Evolutionary conservation across 441 rosid genomes (phyloP), one percentile per base, ranked within the genome.

Genomic region (Euphorbia schlechtendalii): DNA sequence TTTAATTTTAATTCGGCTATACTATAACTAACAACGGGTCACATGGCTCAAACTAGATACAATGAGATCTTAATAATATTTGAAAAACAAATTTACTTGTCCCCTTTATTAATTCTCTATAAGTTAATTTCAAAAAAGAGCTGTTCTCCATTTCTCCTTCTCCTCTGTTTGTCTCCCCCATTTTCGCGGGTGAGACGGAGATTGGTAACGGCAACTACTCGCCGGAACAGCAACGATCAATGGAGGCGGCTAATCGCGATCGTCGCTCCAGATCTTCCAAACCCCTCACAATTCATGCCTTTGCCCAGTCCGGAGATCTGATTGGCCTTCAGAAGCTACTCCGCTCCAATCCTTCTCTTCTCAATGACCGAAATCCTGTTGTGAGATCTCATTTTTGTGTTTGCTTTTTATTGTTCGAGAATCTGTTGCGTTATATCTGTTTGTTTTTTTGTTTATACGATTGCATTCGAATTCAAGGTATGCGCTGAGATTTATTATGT

Each of bases 221-320:
- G 6, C 10, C 2, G 51, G 51, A 46, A 46, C 0, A 41, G 13
- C 46, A 46, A 14, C 51, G 28, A 11, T 12, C 15, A 56, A 92
- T 89, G 98, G 86, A 81, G 78, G 77, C 80, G 77, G 73, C 73
- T 67, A 80, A 69, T 67, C 83, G 71, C 30, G 91, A 73, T 77
- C 84, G 69, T 64, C 86, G 88, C 59, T 74, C 79, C 30, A 85
- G 98, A 85, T 86, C 86, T 74, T 80, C 78, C 69, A 86, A 76
- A 67, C 84, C 86, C 38, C 65, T 81, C 81, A 88, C 96, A 74
- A 79, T 93, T 74, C 96, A 93, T 76, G 83, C 74, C 70, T 87
- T 74, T 67, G 93, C 96, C 45, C 97, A 81, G 64, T 81, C 88
- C 25, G 97, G 99, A n/a, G 90, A 93, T 76, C 86, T 88, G 66